These are phyloP conservation scores for Vanrija sp. DNA, from an alignment of 1,284 basidiomycete species.

Conservation along the genomic window DNA sequence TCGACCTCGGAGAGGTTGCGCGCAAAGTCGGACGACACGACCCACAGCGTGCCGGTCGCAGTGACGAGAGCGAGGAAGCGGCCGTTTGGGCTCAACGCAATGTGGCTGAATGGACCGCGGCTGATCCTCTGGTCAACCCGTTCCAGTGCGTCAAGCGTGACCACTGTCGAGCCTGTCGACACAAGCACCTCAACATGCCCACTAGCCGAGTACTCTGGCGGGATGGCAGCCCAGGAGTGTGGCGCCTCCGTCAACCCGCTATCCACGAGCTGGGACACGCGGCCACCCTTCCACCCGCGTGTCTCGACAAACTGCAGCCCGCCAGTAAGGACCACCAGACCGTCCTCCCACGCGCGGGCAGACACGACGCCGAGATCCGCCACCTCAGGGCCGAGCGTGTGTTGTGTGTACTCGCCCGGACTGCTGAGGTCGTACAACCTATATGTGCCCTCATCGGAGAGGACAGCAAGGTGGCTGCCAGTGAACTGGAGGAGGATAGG, in stretches of 20 bases:
- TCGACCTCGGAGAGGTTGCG: conserved; percentile 84
- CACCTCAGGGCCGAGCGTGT: conserved; percentile 78
- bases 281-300: conserved; percentile 73
- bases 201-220: conserved; percentile 77
- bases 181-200: conserved; percentile 81
- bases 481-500: conserved; percentile 40
- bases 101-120: conserved; percentile 79
- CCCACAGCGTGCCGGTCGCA: conserved; percentile 70
- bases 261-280: conserved; percentile 61
- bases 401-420: conserved; percentile 76
- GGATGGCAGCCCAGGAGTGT: conserved; percentile 76
- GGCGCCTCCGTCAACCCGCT: conserved; percentile 71
- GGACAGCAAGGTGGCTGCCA: conserved; percentile 68
- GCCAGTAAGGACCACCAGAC: conserved; percentile 79
- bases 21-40: conserved; percentile 89
- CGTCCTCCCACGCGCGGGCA: conserved; percentile 77
- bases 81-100: conserved; percentile 87
- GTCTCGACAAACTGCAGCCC: conserved; percentile 75
- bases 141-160: conserved; percentile 80
- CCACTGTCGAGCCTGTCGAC: conserved; percentile 68
- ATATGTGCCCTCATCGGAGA: conserved; percentile 90
- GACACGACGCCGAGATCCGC: conserved; percentile 80
- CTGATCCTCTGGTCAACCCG: conserved; percentile 77
- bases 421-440: conserved; percentile 74
- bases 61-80: conserved; percentile 85